A percentile compares a stretch with the other conserved stretches of the same genome.
Evolutionary conservation across 768 basidiomycete species (phyloP).

Genomic region (Cubamyces sp.): DNA sequence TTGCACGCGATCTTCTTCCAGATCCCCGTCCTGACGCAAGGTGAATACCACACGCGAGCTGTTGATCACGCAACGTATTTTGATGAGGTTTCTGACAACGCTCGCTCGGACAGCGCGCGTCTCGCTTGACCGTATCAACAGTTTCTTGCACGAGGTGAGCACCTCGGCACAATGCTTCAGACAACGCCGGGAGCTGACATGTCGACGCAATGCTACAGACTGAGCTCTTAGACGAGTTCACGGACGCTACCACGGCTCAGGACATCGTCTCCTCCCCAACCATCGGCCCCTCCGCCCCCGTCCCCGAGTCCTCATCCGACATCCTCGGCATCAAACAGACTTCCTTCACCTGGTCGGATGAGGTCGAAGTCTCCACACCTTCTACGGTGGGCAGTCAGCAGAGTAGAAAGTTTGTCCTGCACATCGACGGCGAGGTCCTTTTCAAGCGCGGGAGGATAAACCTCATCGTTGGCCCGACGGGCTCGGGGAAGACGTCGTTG

Average conservation of each 20-base stretch:
- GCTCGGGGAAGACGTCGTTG: conserved; percentile 61
- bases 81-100: conserved; percentile 28
- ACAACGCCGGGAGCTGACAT: neutral
- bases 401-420: conserved; percentile 50
- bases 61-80: neutral
- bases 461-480: conserved; percentile 59
- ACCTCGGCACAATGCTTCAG: too few species aligned
- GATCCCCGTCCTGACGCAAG: conserved; percentile 35
- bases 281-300: too few species aligned
- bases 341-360: conserved; percentile 57
- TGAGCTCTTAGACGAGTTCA: conserved; percentile 51
- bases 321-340: conserved; percentile 58
- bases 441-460: conserved; percentile 58
- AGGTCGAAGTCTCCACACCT: conserved; percentile 40
- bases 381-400: conserved; percentile 2
- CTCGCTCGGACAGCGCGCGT: conserved; percentile 60
- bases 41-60: neutral
- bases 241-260: conserved; percentile 17
- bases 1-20: conserved; percentile 40
- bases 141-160: conserved; percentile 45
- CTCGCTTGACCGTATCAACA: conserved; percentile 60
- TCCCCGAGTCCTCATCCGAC: conserved; percentile 17
- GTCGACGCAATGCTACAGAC: conserved; percentile 35
- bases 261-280: too few species aligned
- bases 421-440: conserved; percentile 51